Conservation (phyloP, 176 grass and related monocot species). For the maize (Zea mays) region DNA sequence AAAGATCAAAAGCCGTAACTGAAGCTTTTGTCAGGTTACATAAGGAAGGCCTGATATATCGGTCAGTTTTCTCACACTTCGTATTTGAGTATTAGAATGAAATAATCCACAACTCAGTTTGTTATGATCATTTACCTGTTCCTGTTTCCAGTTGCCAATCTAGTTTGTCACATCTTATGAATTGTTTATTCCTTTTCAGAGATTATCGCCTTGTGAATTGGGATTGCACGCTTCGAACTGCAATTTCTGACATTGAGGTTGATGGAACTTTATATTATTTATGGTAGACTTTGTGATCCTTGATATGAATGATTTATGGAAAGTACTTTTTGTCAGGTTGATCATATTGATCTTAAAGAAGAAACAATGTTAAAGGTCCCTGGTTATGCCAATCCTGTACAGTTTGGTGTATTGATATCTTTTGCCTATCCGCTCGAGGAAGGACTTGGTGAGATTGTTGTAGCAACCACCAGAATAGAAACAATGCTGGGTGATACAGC, state of each 20-base stretch:
- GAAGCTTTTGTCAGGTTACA: slow-evolving; percentile 87
- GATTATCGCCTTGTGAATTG: slow-evolving; percentile 92
- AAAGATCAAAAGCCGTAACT: slow-evolving; percentile 76
- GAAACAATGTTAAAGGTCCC: slow-evolving; percentile 70
- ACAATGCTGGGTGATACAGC: slow-evolving; percentile 89
- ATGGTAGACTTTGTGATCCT: not conserved
- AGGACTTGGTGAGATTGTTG: slow-evolving; percentile 73
- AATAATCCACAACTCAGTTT: not conserved
- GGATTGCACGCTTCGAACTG: slow-evolving; percentile 85
- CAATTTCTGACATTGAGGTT: slow-evolving; percentile 95
- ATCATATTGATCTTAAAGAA: slow-evolving; percentile 66
- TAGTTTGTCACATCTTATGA: slow-evolving; percentile 3
- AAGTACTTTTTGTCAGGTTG: slow-evolving; percentile 61
- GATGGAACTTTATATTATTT: slow-evolving; percentile 22
- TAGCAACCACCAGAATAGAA: slow-evolving; percentile 65
- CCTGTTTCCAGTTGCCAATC: slow-evolving; percentile 1
- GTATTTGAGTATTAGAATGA: slow-evolving; percentile 24
- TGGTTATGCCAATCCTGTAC: slow-evolving; percentile 61
- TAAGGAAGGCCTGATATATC: slow-evolving; percentile 80
- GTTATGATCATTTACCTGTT: not conserved
- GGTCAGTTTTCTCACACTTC: slow-evolving; percentile 50
- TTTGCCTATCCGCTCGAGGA: slow-evolving; percentile 93
- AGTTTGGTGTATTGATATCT: slow-evolving; percentile 81
- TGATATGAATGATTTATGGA: slow-evolving; percentile 4
- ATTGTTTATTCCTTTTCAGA: slow-evolving; percentile 44